Percentiles rank a stretch among this genome's conserved stretches.
These are phyloP conservation scores for Inga leiocalycina DNA, from an alignment of 306 rosid species.

Conservation along the genomic window DNA sequence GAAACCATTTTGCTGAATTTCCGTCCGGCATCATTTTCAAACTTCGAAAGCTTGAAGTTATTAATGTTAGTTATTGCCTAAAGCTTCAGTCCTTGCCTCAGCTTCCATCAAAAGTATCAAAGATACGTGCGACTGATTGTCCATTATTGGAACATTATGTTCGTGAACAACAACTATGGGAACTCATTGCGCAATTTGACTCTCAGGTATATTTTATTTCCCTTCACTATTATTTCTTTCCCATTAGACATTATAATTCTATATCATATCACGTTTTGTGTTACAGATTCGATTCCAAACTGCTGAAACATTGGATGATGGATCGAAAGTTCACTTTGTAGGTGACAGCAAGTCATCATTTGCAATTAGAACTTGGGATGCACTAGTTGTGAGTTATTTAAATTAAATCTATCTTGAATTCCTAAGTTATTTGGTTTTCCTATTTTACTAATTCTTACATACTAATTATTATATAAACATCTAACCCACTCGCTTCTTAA, in stretches of 20 bases:
- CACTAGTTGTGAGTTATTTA: neutral
- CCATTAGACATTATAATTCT: neutral
- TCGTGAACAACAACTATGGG: neutral
- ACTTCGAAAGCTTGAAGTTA: neutral
- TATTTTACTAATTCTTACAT: neutral
- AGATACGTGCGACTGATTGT: neutral
- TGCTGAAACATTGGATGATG: neutral
- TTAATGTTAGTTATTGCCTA: neutral
- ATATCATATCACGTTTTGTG: neutral
- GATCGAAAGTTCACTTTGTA: neutral
- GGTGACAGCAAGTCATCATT: neutral
- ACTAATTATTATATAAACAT: too few relatives aligned
- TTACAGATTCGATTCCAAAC: neutral
- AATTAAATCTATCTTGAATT: neutral
- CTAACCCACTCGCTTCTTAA: too few relatives aligned
- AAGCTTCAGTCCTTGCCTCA: neutral
- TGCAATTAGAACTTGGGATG: neutral
- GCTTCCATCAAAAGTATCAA: neutral
- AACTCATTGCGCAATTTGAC: neutral
- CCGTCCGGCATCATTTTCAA: neutral
- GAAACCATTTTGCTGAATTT: constrained; percentile 1
- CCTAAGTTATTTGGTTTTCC: neutral
- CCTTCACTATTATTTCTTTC: neutral
- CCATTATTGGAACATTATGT: neutral
- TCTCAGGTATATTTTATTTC: neutral